These are phyloP conservation scores for Hypoxylon rubiginosum DNA, from an alignment of 2,329 filamentous ascomycete genomes.

Conservation along the genomic window DNA sequence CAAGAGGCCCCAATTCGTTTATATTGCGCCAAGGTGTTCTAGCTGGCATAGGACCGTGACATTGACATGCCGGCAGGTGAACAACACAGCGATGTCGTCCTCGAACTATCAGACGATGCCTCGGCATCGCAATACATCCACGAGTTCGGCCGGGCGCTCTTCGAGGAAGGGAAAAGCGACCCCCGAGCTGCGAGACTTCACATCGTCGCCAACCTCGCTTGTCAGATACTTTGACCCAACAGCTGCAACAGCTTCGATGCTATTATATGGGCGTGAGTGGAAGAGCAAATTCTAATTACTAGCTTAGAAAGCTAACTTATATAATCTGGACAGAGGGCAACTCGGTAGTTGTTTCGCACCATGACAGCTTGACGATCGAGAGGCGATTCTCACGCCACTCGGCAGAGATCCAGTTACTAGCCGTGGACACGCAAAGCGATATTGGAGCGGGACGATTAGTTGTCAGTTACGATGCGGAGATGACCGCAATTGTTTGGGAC, in stretches of 20 bases:
- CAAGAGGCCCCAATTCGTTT: constrained; percentile 30
- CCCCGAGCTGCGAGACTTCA: constrained; percentile 65
- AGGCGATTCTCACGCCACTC: constrained; percentile 85
- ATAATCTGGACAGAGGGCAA: constrained; percentile 69
- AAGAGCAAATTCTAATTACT: not conserved
- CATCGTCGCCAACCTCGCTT: constrained; percentile 62
- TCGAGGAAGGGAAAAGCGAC: constrained; percentile 60
- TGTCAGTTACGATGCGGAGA: constrained; percentile 91
- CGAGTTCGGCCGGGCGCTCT: constrained; percentile 67
- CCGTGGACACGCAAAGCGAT: constrained; percentile 92
- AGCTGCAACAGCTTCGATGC: constrained; percentile 89
- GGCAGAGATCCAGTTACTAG: constrained; percentile 85
- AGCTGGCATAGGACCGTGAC: constrained; percentile 23
- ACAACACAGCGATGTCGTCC: constrained; percentile 68
- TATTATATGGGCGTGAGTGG: constrained; percentile 78
- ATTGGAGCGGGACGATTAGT: constrained; percentile 85
- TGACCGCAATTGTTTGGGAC: constrained; percentile 97
- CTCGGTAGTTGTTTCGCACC: constrained; percentile 87
- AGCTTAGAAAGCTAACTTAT: constrained; percentile 37
- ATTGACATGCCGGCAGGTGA: constrained; percentile 51
- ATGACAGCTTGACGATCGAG: constrained; percentile 92
- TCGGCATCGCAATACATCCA: constrained; percentile 71
- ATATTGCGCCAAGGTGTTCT: constrained; percentile 27
- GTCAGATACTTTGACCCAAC: constrained; percentile 82
- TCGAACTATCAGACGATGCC: constrained; percentile 62